phyloP scores from a whole-genome alignment of 1,139 yeast species.

The Candida sanyaensis region DNA sequence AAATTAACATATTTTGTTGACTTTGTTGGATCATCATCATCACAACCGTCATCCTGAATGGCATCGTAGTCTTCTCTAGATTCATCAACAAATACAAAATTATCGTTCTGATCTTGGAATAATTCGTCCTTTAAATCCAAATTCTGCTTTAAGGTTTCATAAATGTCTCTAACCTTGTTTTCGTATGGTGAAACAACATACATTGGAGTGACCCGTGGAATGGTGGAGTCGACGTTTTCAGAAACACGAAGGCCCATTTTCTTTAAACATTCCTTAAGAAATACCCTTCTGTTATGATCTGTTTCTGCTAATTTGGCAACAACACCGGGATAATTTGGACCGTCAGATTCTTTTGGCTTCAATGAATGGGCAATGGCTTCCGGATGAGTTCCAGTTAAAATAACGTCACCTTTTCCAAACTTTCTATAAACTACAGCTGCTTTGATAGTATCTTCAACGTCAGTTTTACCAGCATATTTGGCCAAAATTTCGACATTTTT shows the following conservation, averaged over 20 bases:
- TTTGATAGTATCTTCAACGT: conserved; percentile 43
- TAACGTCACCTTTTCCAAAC: conserved; percentile 73
- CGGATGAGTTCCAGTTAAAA: conserved; percentile 89
- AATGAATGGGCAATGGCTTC: conserved; percentile 69
- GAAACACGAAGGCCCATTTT: conserved; percentile 72
- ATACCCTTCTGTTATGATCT: conserved; percentile 51
- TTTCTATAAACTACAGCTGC: conserved; percentile 72
- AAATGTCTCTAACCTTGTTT: conserved; percentile 23
- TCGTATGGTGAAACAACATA: conserved; percentile 39
- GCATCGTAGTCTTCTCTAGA: conserved; percentile 14
- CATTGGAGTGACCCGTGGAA: conserved; percentile 71
- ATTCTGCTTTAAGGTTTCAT: conserved; percentile 31
- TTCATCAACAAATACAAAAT: conserved; percentile 47
- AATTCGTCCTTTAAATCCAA: conserved; percentile 47
- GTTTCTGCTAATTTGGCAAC: conserved; percentile 40
- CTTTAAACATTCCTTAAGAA: conserved; percentile 55
- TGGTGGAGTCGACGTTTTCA: conserved; percentile 44
- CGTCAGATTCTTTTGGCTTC: conserved; percentile 24
- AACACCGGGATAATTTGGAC: conserved; percentile 31
- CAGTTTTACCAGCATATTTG: conserved; percentile 48
- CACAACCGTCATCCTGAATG: conserved; percentile 16
- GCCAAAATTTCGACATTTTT: conserved; percentile 73
- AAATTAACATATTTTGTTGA: conserved; percentile 55
- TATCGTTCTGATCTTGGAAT: conserved; percentile 55
- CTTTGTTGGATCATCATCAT: conserved; percentile 53